phyloP scores from a whole-genome alignment of 192 early-diverging fungal species.

The Coemansia sp. region DNA sequence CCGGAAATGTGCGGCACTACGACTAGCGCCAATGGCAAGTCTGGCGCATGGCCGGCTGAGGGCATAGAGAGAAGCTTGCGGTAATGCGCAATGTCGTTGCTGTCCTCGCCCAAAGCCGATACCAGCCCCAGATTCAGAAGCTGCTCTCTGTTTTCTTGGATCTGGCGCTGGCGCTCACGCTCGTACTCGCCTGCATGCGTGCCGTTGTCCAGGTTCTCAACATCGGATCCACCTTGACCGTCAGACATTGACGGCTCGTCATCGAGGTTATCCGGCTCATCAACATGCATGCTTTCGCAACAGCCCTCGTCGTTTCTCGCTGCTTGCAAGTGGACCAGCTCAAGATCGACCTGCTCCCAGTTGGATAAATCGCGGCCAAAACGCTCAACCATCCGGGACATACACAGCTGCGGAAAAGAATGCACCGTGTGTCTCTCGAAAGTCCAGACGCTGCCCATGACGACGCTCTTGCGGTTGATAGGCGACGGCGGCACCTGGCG shows the following conservation, averaged over 20 bases:
- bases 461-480: conserved; percentile 78
- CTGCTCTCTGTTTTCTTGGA: conserved; percentile 50
- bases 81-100: conserved; percentile 71
- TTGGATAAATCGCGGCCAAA: conserved; percentile 79
- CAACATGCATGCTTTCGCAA: neutral
- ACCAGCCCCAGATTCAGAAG: conserved; percentile 64
- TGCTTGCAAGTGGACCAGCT: conserved; percentile 25
- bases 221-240: conserved; percentile 16
- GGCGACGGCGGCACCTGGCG: conserved; percentile 72
- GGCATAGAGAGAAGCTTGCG: conserved; percentile 59
- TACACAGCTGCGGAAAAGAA: conserved; percentile 67
- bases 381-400: conserved; percentile 83
- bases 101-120: conserved; percentile 77
- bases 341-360: conserved; percentile 75
- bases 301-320: neutral
- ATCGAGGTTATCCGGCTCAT: neutral
- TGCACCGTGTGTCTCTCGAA: conserved; percentile 60
- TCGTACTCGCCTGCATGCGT: conserved; percentile 48
- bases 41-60: conserved; percentile 32
- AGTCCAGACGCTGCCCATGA: conserved; percentile 91
- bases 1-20: conserved; percentile 66
- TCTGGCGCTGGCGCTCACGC: conserved; percentile 45
- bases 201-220: conserved; percentile 37
- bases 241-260: neutral
- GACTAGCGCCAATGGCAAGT: conserved; percentile 56